A percentile compares a stretch with the other conserved stretches of the same genome.
Conservation (phyloP, 1,139 yeast genomes). For the Candida sanyaensis region DNA sequence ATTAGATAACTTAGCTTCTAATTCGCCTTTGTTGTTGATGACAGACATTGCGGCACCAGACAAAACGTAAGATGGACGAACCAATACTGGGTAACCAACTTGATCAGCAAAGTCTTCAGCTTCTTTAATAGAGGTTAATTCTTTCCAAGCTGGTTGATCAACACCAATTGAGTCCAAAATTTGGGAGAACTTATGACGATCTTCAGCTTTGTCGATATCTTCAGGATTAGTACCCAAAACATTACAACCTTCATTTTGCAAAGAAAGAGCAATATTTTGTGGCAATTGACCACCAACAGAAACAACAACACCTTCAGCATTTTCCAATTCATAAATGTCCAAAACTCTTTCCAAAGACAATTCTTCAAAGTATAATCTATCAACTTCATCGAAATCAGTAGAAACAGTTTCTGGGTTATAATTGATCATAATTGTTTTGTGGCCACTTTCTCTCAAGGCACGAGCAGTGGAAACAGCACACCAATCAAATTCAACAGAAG, state of each 20-base stretch:
- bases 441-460: conserved; percentile 84
- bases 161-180: conserved; percentile 88
- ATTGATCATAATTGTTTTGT: conserved; percentile 93
- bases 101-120: conserved; percentile 83
- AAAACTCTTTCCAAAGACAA: conserved; percentile 92
- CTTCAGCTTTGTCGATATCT: conserved; percentile 96
- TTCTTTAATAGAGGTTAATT: conserved; percentile 79
- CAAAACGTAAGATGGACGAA: conserved; percentile 95
- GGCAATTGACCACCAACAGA: conserved; percentile 98
- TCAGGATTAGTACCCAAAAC: conserved; percentile 93
- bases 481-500: conserved; percentile 99
- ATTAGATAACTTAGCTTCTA: conserved; percentile 75
- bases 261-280: conserved; percentile 87
- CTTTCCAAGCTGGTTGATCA: conserved; percentile 98
- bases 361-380: conserved; percentile 94
- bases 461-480: conserved; percentile 98
- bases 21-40: conserved; percentile 73
- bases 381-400: conserved; percentile 98
- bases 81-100: conserved; percentile 94
- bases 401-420: conserved; percentile 99
- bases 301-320: conserved; percentile 87
- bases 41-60: conserved; percentile 99
- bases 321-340: conserved; percentile 94
- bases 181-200: conserved; percentile 95
- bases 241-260: conserved; percentile 83